Evolutionary conservation across 2,329 filamentous ascomycete species (phyloP).

Genomic region (Pseudovirgaria hyperparasitica): DNA sequence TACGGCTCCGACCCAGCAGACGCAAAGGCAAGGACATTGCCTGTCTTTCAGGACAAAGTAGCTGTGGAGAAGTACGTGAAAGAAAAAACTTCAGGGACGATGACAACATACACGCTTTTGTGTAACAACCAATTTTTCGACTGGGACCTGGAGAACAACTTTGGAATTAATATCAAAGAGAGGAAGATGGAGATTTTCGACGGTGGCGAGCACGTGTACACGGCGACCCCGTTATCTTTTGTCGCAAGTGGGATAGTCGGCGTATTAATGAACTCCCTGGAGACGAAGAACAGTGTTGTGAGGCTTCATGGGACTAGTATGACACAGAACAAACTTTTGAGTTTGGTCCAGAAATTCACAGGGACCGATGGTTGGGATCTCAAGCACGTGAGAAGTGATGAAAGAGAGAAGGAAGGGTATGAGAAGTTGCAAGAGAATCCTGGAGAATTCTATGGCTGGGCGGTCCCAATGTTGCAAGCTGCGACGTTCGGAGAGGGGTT

Average conservation of each 20-base stretch:
- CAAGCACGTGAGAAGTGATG: too few species aligned
- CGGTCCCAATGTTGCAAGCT: too few species aligned
- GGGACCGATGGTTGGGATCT: too few species aligned
- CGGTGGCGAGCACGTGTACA: constrained; percentile 1
- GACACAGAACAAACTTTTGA: too few species aligned
- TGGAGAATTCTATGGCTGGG: too few species aligned
- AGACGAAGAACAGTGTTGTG: too few species aligned
- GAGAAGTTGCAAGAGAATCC: too few species aligned
- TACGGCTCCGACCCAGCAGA: constrained; percentile 10
- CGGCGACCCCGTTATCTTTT: constrained; percentile 7
- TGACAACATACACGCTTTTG: constrained; percentile 6
- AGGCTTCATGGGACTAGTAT: too few species aligned
- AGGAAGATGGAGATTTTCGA: constrained; percentile 4
- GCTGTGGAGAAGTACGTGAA: constrained; percentile 6
- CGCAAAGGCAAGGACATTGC: constrained; percentile 4
- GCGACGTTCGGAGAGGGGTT: too few species aligned
- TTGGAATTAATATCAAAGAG: constrained; percentile 6
- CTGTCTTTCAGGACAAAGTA: constrained; percentile 6
- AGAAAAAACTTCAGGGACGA: constrained; percentile 2
- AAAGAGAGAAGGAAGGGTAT: too few species aligned
- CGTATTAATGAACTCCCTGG: constrained; percentile 20
- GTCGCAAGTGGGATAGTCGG: constrained; percentile 20
- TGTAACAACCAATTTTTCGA: constrained; percentile 7
- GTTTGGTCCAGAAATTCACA: too few species aligned
- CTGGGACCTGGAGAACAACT: constrained; percentile 5